Evolutionary conservation across 2,329 filamentous ascomycete genomes (phyloP).

Genomic region (Paecilomyces sp.): DNA sequence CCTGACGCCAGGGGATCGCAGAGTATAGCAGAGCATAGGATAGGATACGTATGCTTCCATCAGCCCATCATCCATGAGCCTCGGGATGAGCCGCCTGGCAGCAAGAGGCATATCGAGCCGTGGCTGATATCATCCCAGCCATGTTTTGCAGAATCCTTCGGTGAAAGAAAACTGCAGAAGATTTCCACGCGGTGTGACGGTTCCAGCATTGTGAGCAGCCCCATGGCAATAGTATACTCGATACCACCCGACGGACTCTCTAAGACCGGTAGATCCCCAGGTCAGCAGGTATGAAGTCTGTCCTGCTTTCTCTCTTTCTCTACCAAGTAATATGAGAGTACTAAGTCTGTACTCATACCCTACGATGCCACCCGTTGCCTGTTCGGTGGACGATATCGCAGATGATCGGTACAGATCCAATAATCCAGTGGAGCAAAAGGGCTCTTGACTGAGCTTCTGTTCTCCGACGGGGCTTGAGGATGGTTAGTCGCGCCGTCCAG

Average conservation of each 20-base stretch:
- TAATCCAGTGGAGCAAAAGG: not conserved
- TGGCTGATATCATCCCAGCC: not conserved
- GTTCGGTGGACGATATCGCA: not conserved
- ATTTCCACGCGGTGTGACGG: not conserved
- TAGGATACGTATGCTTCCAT: no score
- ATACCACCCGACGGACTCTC: not conserved
- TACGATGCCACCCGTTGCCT: not conserved
- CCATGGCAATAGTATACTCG: not conserved
- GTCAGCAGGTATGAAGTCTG: not conserved
- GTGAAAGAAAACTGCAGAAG: not conserved
- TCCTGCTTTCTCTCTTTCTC: not conserved
- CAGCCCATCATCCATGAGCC: not conserved
- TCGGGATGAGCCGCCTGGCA: not conserved
- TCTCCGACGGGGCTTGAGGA: not conserved
- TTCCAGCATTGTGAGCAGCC: not conserved
- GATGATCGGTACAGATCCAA: not conserved
- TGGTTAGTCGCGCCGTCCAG: not conserved
- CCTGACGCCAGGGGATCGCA: not conserved
- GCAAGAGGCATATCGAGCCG: not conserved
- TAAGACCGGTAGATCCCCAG: not conserved
- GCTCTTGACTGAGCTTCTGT: not conserved
- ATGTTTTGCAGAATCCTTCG: not conserved
- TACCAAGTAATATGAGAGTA: no score
- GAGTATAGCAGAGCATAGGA: no score
- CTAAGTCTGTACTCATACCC: not conserved